A percentile compares a stretch with the other conserved stretches of the same genome.
Conservation (phyloP, 306 rosid species). For the Mimosa pudica region DNA sequence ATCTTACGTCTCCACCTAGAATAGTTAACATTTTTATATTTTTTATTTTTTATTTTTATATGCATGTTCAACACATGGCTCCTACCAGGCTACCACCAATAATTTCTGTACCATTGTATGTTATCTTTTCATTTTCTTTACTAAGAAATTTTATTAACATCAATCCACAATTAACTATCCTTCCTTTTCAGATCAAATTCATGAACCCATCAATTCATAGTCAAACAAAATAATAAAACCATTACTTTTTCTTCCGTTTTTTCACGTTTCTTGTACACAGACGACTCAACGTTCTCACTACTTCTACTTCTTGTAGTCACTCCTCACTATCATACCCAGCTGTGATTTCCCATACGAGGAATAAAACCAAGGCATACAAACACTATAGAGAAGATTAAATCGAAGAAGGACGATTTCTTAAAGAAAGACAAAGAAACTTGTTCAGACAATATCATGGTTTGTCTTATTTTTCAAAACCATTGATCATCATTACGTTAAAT, state of each 20-base stretch:
- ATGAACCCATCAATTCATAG: background rate
- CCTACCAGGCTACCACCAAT: background rate
- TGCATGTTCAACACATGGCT: background rate
- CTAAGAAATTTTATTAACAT: background rate
- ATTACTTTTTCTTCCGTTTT: background rate
- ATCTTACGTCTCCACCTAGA: background rate
- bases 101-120: background rate
- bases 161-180: background rate
- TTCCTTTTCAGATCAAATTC: background rate
- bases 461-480: background rate
- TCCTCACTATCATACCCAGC: background rate
- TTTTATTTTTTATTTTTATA: no score
- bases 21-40: background rate
- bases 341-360: background rate
- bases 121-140: no score
- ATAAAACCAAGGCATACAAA: background rate
- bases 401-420: slow-evolving; percentile 32
- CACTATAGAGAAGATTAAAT: background rate
- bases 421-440: slow-evolving; percentile 37
- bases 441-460: slow-evolving; percentile 46
- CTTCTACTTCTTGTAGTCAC: background rate
- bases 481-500: background rate
- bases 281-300: background rate
- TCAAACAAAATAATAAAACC: background rate
- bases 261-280: background rate